These are phyloP conservation scores for Cryptococcus jaspeensis DNA, from an alignment of 1,284 basidiomycete genomes.

Conservation along the genomic window DNA sequence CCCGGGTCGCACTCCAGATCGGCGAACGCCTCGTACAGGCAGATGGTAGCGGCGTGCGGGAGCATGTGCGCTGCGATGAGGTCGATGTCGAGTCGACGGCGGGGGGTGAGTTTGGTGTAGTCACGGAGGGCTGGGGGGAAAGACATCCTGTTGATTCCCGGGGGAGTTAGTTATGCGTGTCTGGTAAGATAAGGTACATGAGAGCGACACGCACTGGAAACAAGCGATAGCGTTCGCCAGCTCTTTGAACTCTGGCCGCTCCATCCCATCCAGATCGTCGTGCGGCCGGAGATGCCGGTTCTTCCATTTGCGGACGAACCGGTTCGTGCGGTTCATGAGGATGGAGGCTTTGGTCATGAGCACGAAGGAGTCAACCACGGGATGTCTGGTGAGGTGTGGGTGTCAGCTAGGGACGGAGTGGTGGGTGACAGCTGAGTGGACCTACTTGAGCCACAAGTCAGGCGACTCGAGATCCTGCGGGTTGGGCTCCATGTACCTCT, in stretches of 20 bases:
- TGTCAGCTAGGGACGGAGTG: background rate
- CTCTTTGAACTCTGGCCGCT: conserved; percentile 46
- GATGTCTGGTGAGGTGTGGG: conserved; percentile 32
- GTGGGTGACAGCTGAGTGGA: background rate
- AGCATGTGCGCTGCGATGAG: conserved; percentile 44
- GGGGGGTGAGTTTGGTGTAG: conserved; percentile 22
- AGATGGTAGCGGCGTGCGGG: conserved; percentile 45
- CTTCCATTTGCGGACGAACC: conserved; percentile 46
- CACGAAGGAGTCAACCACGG: conserved; percentile 46
- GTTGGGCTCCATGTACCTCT: conserved; percentile 40
- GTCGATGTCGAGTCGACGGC: conserved; percentile 36
- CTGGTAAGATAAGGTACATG: too few relatives aligned
- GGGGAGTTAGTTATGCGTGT: conserved; percentile 9
- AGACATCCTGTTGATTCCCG: conserved; percentile 31
- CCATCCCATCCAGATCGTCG: conserved; percentile 47
- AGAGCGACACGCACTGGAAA: conserved; percentile 32
- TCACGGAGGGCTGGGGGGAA: conserved; percentile 35
- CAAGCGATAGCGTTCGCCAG: conserved; percentile 45
- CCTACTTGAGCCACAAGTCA: conserved; percentile 44
- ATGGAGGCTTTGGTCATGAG: conserved; percentile 39
- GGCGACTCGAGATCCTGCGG: conserved; percentile 47
- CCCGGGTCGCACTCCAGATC: conserved; percentile 37
- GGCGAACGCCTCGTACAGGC: conserved; percentile 49
- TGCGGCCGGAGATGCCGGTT: conserved; percentile 42
- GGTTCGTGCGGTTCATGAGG: conserved; percentile 37